phyloP scores from a whole-genome alignment of 192 early-diverging fungal species.

The Glomus cerebriforme region DNA sequence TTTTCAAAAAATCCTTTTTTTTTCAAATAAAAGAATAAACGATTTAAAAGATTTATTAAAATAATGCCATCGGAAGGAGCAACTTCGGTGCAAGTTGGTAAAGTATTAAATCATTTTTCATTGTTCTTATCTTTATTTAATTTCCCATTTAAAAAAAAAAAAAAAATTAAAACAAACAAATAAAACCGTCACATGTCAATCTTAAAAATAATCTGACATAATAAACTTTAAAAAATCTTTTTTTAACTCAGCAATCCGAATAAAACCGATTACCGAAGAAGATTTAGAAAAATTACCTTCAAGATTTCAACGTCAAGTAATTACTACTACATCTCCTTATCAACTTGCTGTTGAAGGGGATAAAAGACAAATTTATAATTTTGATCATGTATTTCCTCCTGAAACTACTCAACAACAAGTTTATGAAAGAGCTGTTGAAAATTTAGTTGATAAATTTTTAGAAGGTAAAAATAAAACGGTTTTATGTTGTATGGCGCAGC shows the following conservation, averaged over 20 bases:
- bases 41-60: neutral
- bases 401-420: slow-evolving; percentile 61
- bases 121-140: too few species aligned
- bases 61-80: neutral
- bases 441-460: slow-evolving; percentile 50
- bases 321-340: neutral
- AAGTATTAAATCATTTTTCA: neutral
- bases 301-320: slow-evolving; percentile 14
- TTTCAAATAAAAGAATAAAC: too few species aligned
- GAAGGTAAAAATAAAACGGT: slow-evolving; percentile 40
- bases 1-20: too few species aligned
- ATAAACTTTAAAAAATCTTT: neutral
- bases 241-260: neutral
- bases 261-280: neutral
- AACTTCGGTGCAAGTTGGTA: neutral
- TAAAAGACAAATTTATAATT: slow-evolving; percentile 49
- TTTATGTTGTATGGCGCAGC: neutral
- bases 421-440: slow-evolving; percentile 49
- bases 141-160: too few species aligned
- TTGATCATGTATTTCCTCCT: slow-evolving; percentile 72
- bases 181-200: neutral
- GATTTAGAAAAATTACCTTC: slow-evolving; percentile 6
- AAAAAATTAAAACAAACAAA: neutral
- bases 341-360: slow-evolving; percentile 1
- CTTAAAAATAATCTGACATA: too few species aligned